Percentiles rank a stretch among this genome's conserved stretches.
These are phyloP conservation scores for Corinectria fuckeliana DNA, from an alignment of 2,329 filamentous ascomycete genomes.

Conservation along the genomic window DNA sequence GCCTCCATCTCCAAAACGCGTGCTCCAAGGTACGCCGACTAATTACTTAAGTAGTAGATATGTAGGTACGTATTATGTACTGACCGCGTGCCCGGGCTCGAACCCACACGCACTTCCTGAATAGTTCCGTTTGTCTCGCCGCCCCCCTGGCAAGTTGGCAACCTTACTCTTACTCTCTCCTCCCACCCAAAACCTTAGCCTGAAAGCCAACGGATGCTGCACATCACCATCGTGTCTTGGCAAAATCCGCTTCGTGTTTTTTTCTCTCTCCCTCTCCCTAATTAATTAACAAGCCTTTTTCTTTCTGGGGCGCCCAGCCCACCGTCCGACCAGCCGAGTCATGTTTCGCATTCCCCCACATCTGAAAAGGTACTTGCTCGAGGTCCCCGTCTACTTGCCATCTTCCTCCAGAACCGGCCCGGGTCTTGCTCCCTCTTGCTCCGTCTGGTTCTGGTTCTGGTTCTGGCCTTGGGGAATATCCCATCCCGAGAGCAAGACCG, in stretches of 20 bases:
- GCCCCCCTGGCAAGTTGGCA: slow-evolving; percentile 3
- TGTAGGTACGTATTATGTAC: no score
- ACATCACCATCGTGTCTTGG: slow-evolving; percentile 18
- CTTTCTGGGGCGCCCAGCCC: background rate
- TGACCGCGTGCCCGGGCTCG: slow-evolving; percentile 5
- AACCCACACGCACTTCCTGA: slow-evolving; percentile 8
- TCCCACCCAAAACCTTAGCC: slow-evolving; percentile 1
- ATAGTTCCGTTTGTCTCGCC: background rate
- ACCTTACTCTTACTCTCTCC: background rate
- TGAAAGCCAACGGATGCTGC: slow-evolving; percentile 4
- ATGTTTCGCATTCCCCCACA: slow-evolving; percentile 34
- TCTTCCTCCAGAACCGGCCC: slow-evolving; percentile 7
- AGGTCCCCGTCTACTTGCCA: slow-evolving; percentile 20
- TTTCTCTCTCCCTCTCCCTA: background rate
- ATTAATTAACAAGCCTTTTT: background rate
- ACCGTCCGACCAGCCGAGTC: slow-evolving; percentile 30
- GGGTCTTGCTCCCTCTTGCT: no score
- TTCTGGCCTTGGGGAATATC: background rate
- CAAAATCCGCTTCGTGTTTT: background rate
- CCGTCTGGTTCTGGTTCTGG: no score
- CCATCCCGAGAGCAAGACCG: background rate
- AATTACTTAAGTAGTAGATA: no score
- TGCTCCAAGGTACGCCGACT: no score
- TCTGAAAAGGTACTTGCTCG: slow-evolving; percentile 21
- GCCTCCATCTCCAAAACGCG: slow-evolving; percentile 8